Percentiles rank a stretch among this genome's conserved stretches.
Evolutionary conservation across 371 early-diverging fungal species (phyloP).

Genomic region (Mortierella sp.): DNA sequence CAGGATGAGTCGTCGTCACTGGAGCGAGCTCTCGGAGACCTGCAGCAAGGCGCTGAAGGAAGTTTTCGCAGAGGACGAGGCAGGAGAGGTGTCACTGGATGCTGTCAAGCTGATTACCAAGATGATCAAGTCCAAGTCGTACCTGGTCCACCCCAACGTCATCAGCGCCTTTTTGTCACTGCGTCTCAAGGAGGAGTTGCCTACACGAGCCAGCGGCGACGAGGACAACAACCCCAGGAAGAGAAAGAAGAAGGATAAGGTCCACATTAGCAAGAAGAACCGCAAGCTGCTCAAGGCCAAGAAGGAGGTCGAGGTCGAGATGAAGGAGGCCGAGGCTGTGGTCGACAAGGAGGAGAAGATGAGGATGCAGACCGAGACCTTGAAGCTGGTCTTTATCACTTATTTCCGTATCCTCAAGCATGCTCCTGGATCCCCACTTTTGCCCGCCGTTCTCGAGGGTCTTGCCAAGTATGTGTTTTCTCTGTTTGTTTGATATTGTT

Average conservation of each 20-base stretch:
- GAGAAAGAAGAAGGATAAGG: conserved; percentile 71
- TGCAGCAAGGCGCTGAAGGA: conserved; percentile 81
- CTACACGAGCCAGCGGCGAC: conserved; percentile 60
- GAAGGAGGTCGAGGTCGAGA: conserved; percentile 81
- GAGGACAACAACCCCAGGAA: conserved; percentile 62
- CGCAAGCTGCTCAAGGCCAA: conserved; percentile 80
- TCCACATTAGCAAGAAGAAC: conserved; percentile 81
- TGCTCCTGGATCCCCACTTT: conserved; percentile 77
- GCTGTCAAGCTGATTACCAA: conserved; percentile 87
- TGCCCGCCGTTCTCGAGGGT: conserved; percentile 92
- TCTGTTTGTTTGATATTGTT: background rate
- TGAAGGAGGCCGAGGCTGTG: conserved; percentile 89
- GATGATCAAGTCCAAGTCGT: conserved; percentile 86
- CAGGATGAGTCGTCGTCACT: conserved; percentile 68
- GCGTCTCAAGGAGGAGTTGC: conserved; percentile 85
- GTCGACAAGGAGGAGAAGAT: conserved; percentile 81
- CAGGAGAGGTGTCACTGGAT: conserved; percentile 88
- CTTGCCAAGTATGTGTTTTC: conserved; percentile 74
- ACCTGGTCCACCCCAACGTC: conserved; percentile 76
- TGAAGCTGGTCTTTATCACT: conserved; percentile 91
- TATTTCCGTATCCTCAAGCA: conserved; percentile 96
- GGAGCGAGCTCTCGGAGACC: conserved; percentile 70
- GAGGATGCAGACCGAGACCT: conserved; percentile 88
- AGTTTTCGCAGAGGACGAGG: conserved; percentile 87
- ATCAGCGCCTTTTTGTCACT: conserved; percentile 75